Base-by-base conservation (phyloP, 2,329 filamentous ascomycete species). In the Whalleya microplaca region DNA sequence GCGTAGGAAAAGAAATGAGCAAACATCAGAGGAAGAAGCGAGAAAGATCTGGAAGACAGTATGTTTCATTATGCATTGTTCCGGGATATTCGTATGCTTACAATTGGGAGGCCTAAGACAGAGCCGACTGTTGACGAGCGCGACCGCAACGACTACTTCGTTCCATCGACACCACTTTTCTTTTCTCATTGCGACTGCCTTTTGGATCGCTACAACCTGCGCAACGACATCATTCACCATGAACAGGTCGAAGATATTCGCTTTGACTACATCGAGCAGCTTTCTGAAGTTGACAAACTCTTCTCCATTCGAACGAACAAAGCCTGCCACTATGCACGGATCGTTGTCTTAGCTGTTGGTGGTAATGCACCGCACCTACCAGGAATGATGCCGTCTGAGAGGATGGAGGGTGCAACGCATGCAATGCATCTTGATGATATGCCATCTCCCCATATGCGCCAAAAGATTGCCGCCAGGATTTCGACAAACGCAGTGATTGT, bases 1-100 rank as follows among this genome's bases (percentile, higher is more conserved):
- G 90, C 60, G 90, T 92, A 0, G 90, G 91, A 0, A 91, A 89
- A 66, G 90, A 92, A 66, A 72, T 92, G 54, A 92, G 89, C 75
- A 94, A 94, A 74, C 89, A 94, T 71, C 82, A 84, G 55, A 88
- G 87, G 76, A 92, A 91, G 78, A 84, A 85, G 71, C 75, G 73
- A 61, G 64, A 73, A 56, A 73, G 58, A 62, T 67, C 40, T 52
- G 76, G 78, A 51, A 75, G 75, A 69, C 79, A 78, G 78, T 79
- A 59, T 73, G 72, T 65, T 44, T 21, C 41, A 2, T 45, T 37
- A n/a, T 43, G 8, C 16, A 16, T 18, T 8, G 41, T 48, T 7
- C 29, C 19, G 16, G 12, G 27, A 10, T 53, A 1, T 5, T 32
- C 18, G 45, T 21, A 20, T 54, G n/a, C 62, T 70, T 19, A 67